These are phyloP conservation scores for Cercospora sp. DNA, from an alignment of 2,329 filamentous ascomycete genomes.

Conservation along the genomic window DNA sequence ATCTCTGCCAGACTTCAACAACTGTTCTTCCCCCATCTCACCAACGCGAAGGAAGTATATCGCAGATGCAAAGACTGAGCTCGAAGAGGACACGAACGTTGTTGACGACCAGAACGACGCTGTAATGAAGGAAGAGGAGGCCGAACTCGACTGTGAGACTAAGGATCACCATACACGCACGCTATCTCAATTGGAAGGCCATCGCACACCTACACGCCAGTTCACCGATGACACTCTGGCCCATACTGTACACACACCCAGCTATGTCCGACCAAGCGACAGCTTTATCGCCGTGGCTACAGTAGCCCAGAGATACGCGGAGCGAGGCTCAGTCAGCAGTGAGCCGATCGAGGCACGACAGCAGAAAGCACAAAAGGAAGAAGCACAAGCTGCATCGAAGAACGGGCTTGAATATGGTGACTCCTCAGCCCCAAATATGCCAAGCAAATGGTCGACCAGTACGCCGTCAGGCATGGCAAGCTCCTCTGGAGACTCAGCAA, in stretches of 20 bases:
- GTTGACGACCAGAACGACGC: conserved; percentile 2
- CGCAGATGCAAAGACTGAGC: neutral
- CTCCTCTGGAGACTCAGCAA: conserved; percentile 12
- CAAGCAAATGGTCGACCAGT: conserved; percentile 36
- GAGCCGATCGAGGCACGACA: neutral
- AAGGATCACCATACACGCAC: conserved; percentile 16
- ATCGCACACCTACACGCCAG: neutral
- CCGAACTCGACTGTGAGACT: conserved; percentile 7
- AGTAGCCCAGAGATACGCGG: neutral
- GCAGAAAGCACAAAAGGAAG: neutral
- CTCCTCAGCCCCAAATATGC: neutral
- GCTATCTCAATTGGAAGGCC: conserved; percentile 12
- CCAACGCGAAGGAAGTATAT: neutral
- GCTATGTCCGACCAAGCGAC: neutral
- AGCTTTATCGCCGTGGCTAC: conserved; percentile 8
- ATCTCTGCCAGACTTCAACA: conserved; percentile 17
- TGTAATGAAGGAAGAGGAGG: neutral
- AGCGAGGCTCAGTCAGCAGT: conserved; percentile 7
- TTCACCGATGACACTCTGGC: conserved; percentile 10
- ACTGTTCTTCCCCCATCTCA: neutral
- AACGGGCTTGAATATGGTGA: neutral
- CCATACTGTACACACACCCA: neutral
- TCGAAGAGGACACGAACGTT: neutral
- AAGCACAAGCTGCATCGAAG: neutral
- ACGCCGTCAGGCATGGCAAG: conserved; percentile 27